Evolutionary conservation across 495 filamentous ascomycete species (phyloP), one percentile per base, ranked within the genome.

Genomic region (Astrothelium macrocarpum): DNA sequence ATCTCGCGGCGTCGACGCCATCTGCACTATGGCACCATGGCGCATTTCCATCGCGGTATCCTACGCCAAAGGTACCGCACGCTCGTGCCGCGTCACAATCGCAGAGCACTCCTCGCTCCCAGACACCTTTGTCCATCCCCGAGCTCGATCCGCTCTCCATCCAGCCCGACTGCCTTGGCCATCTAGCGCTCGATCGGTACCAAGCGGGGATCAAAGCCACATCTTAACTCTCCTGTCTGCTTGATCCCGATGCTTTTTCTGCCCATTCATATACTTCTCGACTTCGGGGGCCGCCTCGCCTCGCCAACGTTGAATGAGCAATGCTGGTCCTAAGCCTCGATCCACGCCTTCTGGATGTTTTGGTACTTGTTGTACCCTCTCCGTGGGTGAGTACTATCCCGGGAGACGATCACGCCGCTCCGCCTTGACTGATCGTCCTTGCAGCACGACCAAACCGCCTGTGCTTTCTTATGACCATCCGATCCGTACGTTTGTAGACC

Each of bases 281-380:
- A 56, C 49, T 25, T 26, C n/a, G 25, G 25, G 23, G 49, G 23
- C 49, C 49, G 49, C 25, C 49, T 29, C 9, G 49, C 49, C 2
- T 56, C 49, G 20, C 12, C 23, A 56, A 56, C 29, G 49, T 29
- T 29, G 12, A 56, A 11, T 29, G 25, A 56, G 20, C 12, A 9
- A 56, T 56, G 49, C 49, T 56, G 49, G 49, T 56, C 49, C 49
- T 56, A 56, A 29, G 49, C 49, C 49, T 56, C 23, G 7, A 20
- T 28, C 20, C 49, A 56, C 49, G 49, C 49, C 32, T 59, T 25
- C 36, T 63, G 60, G 12, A 70, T 70, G 68, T 46, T 70, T 7
- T 70, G 84, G 84, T 87, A 85, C 75, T 70, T 86, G 32, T 77
- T 87, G 59, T 87, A 84, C 75, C 83, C 83, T 64, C 76, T 86